Evolutionary conservation across 148 eudicot genomes (phyloP).

Genomic region (Camellia granthamiana): DNA sequence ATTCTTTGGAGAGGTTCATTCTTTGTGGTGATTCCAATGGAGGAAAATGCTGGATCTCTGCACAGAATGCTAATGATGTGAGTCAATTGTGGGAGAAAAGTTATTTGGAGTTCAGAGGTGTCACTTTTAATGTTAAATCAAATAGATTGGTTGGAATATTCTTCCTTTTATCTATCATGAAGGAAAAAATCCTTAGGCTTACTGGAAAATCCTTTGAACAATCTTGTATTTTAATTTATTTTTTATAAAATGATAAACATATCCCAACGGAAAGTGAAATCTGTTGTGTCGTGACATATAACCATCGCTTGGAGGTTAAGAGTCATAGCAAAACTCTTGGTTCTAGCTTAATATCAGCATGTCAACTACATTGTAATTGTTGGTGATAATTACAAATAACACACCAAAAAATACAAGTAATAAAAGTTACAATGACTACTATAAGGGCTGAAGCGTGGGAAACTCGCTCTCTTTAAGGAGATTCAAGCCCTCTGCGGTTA

Average conservation of each 20-base stretch:
- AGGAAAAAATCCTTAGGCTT: not conserved
- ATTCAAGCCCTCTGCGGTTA: no score
- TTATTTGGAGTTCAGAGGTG: not conserved
- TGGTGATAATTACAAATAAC: no score
- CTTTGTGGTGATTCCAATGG: not conserved
- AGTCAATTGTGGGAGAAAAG: not conserved
- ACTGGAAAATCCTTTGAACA: not conserved
- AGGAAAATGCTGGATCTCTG: not conserved
- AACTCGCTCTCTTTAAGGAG: no score
- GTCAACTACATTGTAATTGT: not conserved
- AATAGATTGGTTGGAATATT: constrained; percentile 2
- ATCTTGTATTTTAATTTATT: not conserved
- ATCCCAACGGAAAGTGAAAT: not conserved
- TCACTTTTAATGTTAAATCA: constrained; percentile 3
- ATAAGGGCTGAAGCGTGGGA: no score
- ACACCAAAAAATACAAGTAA: no score
- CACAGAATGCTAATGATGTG: not conserved
- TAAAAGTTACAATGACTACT: no score
- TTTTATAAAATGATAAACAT: not conserved
- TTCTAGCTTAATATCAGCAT: not conserved
- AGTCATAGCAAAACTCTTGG: not conserved
- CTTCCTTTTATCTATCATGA: not conserved
- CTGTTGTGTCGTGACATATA: not conserved
- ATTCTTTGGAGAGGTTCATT: constrained; percentile 1
- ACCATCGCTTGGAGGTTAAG: not conserved